Evolutionary conservation across 306 rosid species (phyloP).

Genomic region (Trifolium subterraneum): DNA sequence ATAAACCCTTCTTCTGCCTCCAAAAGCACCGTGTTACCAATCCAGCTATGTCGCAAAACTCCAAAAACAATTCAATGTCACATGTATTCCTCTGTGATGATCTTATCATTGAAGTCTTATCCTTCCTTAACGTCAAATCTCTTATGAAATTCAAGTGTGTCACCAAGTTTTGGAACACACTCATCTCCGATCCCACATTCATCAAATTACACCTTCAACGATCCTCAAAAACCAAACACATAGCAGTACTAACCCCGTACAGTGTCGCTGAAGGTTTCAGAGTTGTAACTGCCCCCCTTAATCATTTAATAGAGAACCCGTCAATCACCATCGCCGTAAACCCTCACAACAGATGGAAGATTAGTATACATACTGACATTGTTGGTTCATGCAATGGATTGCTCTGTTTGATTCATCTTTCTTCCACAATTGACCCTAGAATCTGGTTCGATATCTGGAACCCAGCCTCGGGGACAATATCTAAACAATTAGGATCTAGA

Average conservation of each 20-base stretch:
- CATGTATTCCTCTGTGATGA: too few species aligned
- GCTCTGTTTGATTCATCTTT: background rate
- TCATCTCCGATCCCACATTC: background rate
- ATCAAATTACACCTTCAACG: background rate
- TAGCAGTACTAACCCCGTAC: too few species aligned
- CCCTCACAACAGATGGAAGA: background rate
- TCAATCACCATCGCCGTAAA: background rate
- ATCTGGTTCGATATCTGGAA: background rate
- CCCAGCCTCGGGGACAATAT: background rate
- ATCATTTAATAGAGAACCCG: background rate
- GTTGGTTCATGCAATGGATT: constrained; percentile 18
- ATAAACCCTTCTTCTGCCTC: too few species aligned
- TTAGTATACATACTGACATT: background rate
- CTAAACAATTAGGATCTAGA: too few species aligned
- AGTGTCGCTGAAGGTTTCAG: too few species aligned
- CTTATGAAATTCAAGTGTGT: too few species aligned
- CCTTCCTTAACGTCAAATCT: too few species aligned
- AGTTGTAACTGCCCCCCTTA: background rate
- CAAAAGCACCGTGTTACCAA: too few species aligned
- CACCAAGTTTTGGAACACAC: background rate
- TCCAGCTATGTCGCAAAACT: too few species aligned
- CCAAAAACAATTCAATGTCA: too few species aligned
- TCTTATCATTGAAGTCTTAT: too few species aligned
- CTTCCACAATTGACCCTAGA: background rate
- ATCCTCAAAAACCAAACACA: background rate